phyloP scores from a whole-genome alignment of 306 rosid genomes.

The Cicer yamashitae region DNA sequence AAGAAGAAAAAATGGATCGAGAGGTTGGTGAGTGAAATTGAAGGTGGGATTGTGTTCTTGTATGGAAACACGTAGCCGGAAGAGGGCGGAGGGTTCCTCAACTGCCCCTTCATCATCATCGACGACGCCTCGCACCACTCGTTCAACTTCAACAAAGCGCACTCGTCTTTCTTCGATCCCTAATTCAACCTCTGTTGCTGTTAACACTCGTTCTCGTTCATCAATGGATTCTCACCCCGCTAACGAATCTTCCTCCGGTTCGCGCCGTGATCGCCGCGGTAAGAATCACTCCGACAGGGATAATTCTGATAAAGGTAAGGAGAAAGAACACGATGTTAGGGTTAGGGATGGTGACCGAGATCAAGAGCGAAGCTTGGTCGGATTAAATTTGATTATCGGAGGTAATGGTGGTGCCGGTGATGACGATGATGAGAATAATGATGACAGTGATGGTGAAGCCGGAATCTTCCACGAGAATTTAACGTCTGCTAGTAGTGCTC shows the following conservation, averaged over 20 bases:
- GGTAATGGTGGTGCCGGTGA: conserved; percentile 4
- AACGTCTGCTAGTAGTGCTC: conserved; percentile 88
- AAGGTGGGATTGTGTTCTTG: conserved; percentile 56
- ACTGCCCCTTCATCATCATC: conserved; percentile 92
- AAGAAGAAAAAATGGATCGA: no score
- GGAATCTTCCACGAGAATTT: conserved; percentile 76
- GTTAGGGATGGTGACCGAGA: conserved; percentile 73
- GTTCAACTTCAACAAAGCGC: conserved; percentile 68
- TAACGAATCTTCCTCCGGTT: conserved; percentile 84
- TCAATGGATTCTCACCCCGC: conserved; percentile 68
- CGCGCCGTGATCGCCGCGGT: conserved; percentile 77
- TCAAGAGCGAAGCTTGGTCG: conserved; percentile 55
- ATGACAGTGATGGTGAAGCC: conserved; percentile 79
- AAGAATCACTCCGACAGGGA: conserved; percentile 66
- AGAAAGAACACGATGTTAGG: conserved; percentile 73
- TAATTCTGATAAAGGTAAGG: conserved; percentile 78
- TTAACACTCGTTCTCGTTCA: conserved; percentile 76
- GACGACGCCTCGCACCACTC: conserved; percentile 53
- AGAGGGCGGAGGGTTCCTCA: conserved; percentile 99
- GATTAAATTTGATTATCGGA: conserved; percentile 61
- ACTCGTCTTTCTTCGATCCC: conserved; percentile 57
- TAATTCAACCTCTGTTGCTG: conserved; percentile 24
- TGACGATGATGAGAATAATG: conserved; percentile 69
- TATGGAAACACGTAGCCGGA: conserved; percentile 99
- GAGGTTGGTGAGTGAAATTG: no score